Percentiles rank a stretch among this genome's conserved stretches.
Conservation (phyloP, 2,329 filamentous ascomycete genomes). For the Colletotrichum horii region DNA sequence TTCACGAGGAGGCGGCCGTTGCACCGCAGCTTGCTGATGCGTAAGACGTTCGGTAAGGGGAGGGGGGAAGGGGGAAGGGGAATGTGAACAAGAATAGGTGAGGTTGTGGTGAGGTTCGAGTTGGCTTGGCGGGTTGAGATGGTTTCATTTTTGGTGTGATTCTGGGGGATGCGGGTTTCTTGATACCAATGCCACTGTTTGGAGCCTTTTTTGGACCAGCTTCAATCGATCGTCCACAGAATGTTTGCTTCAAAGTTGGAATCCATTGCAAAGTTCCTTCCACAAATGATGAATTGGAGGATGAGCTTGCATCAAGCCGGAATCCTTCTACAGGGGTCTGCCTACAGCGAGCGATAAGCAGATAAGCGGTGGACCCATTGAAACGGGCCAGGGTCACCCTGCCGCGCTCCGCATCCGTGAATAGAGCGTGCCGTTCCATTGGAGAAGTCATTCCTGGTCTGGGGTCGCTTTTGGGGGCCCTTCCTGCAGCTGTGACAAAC, state of each 20-base stretch:
- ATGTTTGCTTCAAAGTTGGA: not conserved
- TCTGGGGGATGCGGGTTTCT: not conserved
- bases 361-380: not conserved
- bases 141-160: not conserved
- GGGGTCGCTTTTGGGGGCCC: not conserved
- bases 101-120: not conserved
- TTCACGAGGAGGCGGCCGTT: conserved; percentile 39
- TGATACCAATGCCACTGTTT: not conserved
- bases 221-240: not conserved
- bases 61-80: not conserved
- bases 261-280: not conserved
- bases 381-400: conserved; percentile 7
- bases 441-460: not conserved
- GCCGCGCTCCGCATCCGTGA: conserved; percentile 6
- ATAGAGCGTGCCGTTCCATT: not conserved
- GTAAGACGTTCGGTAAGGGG: not conserved
- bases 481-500: not conserved
- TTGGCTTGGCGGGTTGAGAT: not conserved
- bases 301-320: not conserved
- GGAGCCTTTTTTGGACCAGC: not conserved
- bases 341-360: not conserved
- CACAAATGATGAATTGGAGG: not conserved
- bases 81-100: not conserved
- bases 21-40: conserved; percentile 15
- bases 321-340: not conserved